These are phyloP conservation scores for Trichocladium antarcticum DNA, from an alignment of 495 filamentous ascomycete genomes.

Conservation along the genomic window DNA sequence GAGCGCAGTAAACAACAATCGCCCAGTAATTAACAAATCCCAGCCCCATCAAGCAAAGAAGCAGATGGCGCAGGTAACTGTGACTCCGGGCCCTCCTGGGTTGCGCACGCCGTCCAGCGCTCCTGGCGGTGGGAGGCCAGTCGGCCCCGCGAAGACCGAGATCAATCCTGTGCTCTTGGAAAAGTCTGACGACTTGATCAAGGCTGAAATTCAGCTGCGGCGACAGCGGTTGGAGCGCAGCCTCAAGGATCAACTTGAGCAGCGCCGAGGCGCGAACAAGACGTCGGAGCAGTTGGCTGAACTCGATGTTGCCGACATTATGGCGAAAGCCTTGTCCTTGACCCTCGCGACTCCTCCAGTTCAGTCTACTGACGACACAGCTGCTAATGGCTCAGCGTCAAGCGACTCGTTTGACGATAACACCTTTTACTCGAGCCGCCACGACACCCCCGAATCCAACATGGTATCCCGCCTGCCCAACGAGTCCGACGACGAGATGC, in stretches of 20 bases:
- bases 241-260: conserved; percentile 63
- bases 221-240: conserved; percentile 67
- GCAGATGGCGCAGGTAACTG: conserved; percentile 21
- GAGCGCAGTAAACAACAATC: conserved; percentile 20
- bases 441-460: conserved; percentile 39
- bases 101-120: conserved; percentile 15
- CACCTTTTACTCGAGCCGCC: conserved; percentile 86
- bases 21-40: conserved; percentile 26
- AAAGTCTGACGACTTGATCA: conserved; percentile 73
- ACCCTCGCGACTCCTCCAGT: conserved; percentile 39
- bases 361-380: conserved; percentile 45
- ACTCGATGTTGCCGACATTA: conserved; percentile 64
- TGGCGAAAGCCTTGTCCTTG: conserved; percentile 59
- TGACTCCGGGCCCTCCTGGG: conserved; percentile 16
- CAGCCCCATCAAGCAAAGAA: conserved; percentile 31
- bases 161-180: conserved; percentile 72
- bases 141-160: conserved; percentile 33
- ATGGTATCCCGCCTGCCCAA: conserved; percentile 31
- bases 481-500: conserved; percentile 35
- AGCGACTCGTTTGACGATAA: conserved; percentile 84
- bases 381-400: conserved; percentile 46
- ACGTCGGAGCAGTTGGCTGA: conserved; percentile 52
- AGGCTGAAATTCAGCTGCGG: conserved; percentile 70
- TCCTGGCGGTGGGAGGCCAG: conserved; percentile 19
- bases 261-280: conserved; percentile 44